Conservation (phyloP, 2,329 filamentous ascomycete genomes). For the Periconia sp. region DNA sequence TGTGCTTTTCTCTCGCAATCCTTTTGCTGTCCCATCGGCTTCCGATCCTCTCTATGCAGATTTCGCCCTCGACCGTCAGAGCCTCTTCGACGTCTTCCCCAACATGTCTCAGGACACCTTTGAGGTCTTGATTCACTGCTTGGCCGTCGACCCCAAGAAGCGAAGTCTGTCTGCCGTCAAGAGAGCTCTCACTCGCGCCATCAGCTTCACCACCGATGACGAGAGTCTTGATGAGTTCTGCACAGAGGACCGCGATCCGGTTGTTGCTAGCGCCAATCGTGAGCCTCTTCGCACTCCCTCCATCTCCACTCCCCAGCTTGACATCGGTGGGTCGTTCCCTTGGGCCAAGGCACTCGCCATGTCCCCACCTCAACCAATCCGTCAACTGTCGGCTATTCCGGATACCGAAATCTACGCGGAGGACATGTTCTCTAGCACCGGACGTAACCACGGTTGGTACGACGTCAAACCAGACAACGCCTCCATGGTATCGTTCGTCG, state of each 20-base stretch:
- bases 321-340: constrained; percentile 80
- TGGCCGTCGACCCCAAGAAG: constrained; percentile 89
- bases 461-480: constrained; percentile 77
- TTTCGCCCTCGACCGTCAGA: constrained; percentile 91
- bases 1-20: constrained; percentile 94
- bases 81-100: constrained; percentile 96
- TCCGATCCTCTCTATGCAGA: constrained; percentile 93
- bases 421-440: constrained; percentile 83
- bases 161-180: constrained; percentile 81
- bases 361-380: constrained; percentile 71
- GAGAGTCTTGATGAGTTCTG: constrained; percentile 94
- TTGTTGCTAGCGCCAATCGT: constrained; percentile 83
- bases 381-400: constrained; percentile 86
- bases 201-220: constrained; percentile 93
- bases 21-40: constrained; percentile 88
- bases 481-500: constrained; percentile 81
- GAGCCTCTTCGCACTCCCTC: constrained; percentile 96
- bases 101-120: constrained; percentile 99
- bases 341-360: constrained; percentile 91
- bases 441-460: constrained; percentile 71
- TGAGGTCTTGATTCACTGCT: constrained; percentile 87
- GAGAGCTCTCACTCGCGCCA: constrained; percentile 76
- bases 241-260: constrained; percentile 75
- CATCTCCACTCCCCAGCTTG: constrained; percentile 83
- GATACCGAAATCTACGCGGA: constrained; percentile 80